Evolutionary conservation across 2,329 filamentous ascomycete species (phyloP), one percentile per base, ranked within the genome.

Genomic region (Aspergillus sp.): DNA sequence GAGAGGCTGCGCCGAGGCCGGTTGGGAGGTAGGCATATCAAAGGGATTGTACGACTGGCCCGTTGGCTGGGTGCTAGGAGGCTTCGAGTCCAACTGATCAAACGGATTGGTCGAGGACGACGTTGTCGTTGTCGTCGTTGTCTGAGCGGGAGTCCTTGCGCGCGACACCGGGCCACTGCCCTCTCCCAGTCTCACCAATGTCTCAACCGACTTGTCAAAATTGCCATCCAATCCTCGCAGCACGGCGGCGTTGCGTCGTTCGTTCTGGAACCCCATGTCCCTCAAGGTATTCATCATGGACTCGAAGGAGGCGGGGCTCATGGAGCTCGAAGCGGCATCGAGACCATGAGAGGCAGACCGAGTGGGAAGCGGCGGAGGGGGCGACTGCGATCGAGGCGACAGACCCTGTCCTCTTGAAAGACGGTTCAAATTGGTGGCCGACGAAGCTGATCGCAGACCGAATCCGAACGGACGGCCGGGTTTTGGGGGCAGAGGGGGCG

Each of bases 231-330:
- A 81, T 3, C 88, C 88, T 67, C 91, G 92, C 16, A 99, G 76
- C 21, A 97, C 85, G 48, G 88, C 85, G 4, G 84, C 80, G 65
- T 97, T 97, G 54, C 88, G 84, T 62, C 88, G 89, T 40, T 88
- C 85, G 67, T 99, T 91, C 3, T 77, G 78, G 64, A 99, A 99
- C 0, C 94, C 94, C 91, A 97, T 96, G 52, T 97, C 91, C 50
- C 86, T 83, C 52, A 99, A 75, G 48, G 84, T 86, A 3, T 79
- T 78, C 68, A 97, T 73, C 70, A 97, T 97, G 46, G 81, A 79
- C 41, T 95, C 90, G 50, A 86, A 80, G 61, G 62, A 77, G 55
- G 49, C 57, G 14, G 60, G 72, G 63, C 53, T 65, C 36, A 71
- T 76, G 54, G 77, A 75, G 23, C 68, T 81, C 21, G 94, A 77